Conservation (phyloP, 1,284 basidiomycete species). For the Cryptococcus depauperatus region DNA sequence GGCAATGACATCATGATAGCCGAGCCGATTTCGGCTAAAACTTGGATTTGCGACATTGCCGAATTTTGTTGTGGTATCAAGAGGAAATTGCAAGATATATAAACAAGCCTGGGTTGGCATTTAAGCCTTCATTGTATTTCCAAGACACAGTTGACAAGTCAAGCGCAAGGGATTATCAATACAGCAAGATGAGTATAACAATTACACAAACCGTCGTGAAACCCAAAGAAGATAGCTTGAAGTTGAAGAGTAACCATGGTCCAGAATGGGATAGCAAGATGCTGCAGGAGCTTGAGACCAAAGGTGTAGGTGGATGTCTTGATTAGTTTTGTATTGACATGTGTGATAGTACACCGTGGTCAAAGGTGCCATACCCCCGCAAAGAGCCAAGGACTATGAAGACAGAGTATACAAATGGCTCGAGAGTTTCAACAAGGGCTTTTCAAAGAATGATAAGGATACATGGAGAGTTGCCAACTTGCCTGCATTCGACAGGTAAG, state of each 20-base stretch:
- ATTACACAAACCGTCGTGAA: not conserved
- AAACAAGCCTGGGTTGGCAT: too few relatives aligned
- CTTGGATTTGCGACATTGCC: too few relatives aligned
- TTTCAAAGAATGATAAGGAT: conserved; percentile 37
- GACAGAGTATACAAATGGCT: conserved; percentile 39
- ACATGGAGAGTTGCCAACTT: conserved; percentile 40
- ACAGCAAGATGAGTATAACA: too few relatives aligned
- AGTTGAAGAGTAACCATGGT: conserved; percentile 16
- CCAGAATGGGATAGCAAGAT: conserved; percentile 4
- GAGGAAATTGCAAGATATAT: too few relatives aligned
- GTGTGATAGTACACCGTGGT: conserved; percentile 34
- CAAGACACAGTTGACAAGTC: too few relatives aligned
- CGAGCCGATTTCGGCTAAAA: too few relatives aligned
- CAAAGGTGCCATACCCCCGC: conserved; percentile 30
- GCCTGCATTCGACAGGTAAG: conserved; percentile 35
- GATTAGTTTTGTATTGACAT: not conserved
- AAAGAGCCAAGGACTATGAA: conserved; percentile 33
- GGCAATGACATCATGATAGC: too few relatives aligned
- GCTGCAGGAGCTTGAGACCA: conserved; percentile 21
- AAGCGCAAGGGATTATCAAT: too few relatives aligned
- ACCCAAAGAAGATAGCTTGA: conserved; percentile 12
- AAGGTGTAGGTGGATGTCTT: conserved; percentile 21
- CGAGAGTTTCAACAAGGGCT: conserved; percentile 39
- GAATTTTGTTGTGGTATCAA: too few relatives aligned
- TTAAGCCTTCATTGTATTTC: too few relatives aligned